These are phyloP conservation scores for Skeletonema grethae DNA, from an alignment of 108 stramenopile species.

Conservation along the genomic window DNA sequence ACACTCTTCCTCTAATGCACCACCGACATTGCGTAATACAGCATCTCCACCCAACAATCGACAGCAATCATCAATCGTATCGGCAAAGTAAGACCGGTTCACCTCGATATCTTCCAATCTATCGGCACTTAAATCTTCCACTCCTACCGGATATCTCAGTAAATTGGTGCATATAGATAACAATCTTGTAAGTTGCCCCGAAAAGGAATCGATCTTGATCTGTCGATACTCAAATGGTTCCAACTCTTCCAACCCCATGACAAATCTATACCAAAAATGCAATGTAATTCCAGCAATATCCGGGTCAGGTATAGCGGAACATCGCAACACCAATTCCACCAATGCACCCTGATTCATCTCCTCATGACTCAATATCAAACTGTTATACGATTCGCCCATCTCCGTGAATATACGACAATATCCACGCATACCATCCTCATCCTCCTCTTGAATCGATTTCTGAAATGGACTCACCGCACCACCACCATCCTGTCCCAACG, in stretches of 20 bases:
- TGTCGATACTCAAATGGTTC: conserved; percentile 84
- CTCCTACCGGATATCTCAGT: conserved; percentile 70
- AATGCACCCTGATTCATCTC: conserved; percentile 60
- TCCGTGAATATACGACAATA: conserved; percentile 93
- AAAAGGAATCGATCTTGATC: conserved; percentile 74
- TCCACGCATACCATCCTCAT: conserved; percentile 83
- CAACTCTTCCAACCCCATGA: conserved; percentile 71
- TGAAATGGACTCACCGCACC: conserved; percentile 18
- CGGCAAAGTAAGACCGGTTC: conserved; percentile 76
- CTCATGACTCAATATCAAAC: conserved; percentile 68
- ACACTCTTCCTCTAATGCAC: conserved; percentile 56
- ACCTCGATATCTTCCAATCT: conserved; percentile 77
- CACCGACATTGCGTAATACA: conserved; percentile 64
- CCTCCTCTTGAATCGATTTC: conserved; percentile 56
- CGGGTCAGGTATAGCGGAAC: conserved; percentile 68
- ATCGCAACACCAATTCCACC: conserved; percentile 77
- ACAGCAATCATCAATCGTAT: conserved; percentile 90
- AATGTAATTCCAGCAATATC: conserved; percentile 88
- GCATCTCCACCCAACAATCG: conserved; percentile 75
- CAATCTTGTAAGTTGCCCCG: conserved; percentile 60
- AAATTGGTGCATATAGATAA: conserved; percentile 64
- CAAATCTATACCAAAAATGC: conserved; percentile 93
- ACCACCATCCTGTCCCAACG: conserved; percentile 25
- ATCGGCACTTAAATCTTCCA: conserved; percentile 68
- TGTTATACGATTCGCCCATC: conserved; percentile 95